Base-by-base conservation (phyloP, 768 basidiomycete genomes). In the Cystobasidiopsis lactophilus region DNA sequence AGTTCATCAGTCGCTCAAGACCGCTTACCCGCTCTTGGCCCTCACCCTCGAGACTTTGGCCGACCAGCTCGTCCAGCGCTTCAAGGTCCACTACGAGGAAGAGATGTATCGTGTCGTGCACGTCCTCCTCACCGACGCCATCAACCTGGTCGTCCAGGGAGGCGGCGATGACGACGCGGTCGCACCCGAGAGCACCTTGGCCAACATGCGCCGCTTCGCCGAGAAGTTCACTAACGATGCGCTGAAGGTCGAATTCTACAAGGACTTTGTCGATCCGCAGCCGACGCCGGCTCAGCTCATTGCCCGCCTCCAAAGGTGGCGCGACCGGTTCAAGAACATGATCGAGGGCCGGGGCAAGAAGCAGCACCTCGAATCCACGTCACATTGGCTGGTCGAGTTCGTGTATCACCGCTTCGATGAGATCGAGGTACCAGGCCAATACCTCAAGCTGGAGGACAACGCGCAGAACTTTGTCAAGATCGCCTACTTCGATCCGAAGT, bases 401-500 rank as follows among this genome's bases (percentile, higher is more conserved):
- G 91, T 96, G 60, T 88, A 95, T 66, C 79, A 78, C 63, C 93
- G 88, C 65, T 86, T 91, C 47, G 93, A 96, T 58, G 91, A 98
- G 58, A 84, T 99, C 37, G 89, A 98, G 63, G 77, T 98, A 47
- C 89, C 89, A n/a, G 93, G 93, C 5, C 93, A 99, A 66, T 99
- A 98, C 65, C 82, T 86, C 0, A 85, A 95, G 75, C 88, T 83
- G 51, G 86, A 89, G 66, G 91, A 98, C 66, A 84, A 74, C 61
- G 85, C 85, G 64, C 80, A 82, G 60, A 80, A 82, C 59, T 93
- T 96, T 60, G 74, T 84, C 53, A 77, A 82, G 57, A 86, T 99
- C 40, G 78, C 79, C 58, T 84, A 86, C 65, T 93, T 96, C 64
- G 77, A 77, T 21, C 77, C 86, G 13, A 82, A 81, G 61, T 82